Evolutionary conservation across 2,329 filamentous ascomycete genomes (phyloP).

Genomic region (Paramyrothecium sp.): DNA sequence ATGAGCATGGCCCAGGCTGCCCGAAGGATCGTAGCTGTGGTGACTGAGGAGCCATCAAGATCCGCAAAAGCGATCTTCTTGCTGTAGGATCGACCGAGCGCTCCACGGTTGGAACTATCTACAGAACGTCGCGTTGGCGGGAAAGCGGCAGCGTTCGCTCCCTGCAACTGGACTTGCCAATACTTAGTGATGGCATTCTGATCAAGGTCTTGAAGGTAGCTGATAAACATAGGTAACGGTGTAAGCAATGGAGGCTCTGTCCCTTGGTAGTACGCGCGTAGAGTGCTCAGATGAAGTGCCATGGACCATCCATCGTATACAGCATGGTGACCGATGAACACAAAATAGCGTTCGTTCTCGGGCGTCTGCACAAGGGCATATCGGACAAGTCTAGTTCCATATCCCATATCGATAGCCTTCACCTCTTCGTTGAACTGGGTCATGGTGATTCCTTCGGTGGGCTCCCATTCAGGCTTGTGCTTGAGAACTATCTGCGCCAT

Average conservation of each 20-base stretch:
- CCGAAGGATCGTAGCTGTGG: background rate
- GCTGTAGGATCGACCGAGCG: background rate
- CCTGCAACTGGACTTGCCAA: background rate
- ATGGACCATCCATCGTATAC: slow-evolving; percentile 19
- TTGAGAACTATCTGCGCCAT: background rate
- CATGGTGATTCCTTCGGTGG: background rate
- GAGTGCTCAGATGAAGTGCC: slow-evolving; percentile 7
- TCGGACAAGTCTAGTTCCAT: background rate
- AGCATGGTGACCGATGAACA: slow-evolving; percentile 16
- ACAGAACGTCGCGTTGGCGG: background rate
- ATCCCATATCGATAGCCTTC: background rate
- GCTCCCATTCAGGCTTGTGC: background rate
- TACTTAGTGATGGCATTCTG: slow-evolving; percentile 6
- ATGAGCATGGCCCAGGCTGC: background rate
- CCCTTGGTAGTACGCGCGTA: slow-evolving; percentile 5
- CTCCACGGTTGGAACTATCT: background rate
- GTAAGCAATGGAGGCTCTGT: background rate
- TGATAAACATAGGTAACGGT: background rate
- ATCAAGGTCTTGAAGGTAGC: too few relatives aligned
- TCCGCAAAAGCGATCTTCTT: background rate
- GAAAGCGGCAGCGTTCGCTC: background rate
- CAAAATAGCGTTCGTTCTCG: slow-evolving; percentile 5
- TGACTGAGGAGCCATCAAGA: background rate
- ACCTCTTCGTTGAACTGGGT: background rate
- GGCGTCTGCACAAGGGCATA: background rate